Conservation (phyloP, 1,284 basidiomycete species). For the Laetiporus sulphureus region DNA sequence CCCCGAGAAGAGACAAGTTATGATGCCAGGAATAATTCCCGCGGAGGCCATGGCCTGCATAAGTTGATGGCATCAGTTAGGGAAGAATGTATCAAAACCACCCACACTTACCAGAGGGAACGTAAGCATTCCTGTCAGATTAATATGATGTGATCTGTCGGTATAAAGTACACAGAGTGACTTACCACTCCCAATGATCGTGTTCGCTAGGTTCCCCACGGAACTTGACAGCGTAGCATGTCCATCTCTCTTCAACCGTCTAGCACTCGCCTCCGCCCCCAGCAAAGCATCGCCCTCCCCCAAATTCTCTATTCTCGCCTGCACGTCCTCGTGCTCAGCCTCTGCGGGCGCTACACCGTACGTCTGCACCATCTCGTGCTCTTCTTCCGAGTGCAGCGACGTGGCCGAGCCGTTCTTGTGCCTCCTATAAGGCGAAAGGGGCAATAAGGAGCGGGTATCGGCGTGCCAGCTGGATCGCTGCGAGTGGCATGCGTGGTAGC, state of each 20-base stretch:
- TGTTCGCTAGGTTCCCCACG: slow-evolving; percentile 77
- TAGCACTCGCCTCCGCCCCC: slow-evolving; percentile 31
- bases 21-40: slow-evolving; percentile 80
- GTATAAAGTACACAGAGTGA: slow-evolving; percentile 13
- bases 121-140: slow-evolving; percentile 65
- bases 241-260: slow-evolving; percentile 41
- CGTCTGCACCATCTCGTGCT: slow-evolving; percentile 55
- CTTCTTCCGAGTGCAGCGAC: slow-evolving; percentile 27
- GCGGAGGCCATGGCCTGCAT: slow-evolving; percentile 77
- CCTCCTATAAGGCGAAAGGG: no score
- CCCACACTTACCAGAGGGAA: slow-evolving; percentile 60
- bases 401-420: no score
- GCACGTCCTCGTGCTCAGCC: slow-evolving; percentile 10
- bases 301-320: slow-evolving; percentile 13
- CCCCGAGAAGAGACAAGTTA: slow-evolving; percentile 88
- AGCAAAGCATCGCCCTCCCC: slow-evolving; percentile 47
- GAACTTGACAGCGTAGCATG: slow-evolving; percentile 61
- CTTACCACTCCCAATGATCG: slow-evolving; percentile 83
- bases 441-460: no score
- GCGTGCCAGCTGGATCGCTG: no score
- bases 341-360: slow-evolving; percentile 45
- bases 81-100: not conserved
- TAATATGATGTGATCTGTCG: no score
- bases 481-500: no score
- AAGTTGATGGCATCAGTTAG: slow-evolving; percentile 5